Percentiles rank a stretch among this genome's conserved stretches.
Evolutionary conservation across 371 early-diverging fungal genomes (phyloP).

Genomic region (Mortierella sp.): DNA sequence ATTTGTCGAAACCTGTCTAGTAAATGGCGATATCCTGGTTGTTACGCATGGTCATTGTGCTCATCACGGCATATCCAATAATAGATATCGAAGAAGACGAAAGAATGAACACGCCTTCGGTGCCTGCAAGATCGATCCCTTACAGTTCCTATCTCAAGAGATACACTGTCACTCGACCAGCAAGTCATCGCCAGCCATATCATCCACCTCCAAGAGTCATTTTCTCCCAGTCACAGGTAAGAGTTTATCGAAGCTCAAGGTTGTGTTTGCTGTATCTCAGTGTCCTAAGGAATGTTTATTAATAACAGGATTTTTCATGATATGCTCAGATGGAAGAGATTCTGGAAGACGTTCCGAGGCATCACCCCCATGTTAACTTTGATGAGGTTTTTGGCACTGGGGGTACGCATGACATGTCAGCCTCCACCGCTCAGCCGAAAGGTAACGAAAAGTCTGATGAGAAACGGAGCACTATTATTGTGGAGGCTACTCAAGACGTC

Average conservation of each 20-base stretch:
- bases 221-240: constrained; percentile 45
- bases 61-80: too few relatives aligned
- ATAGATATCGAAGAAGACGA: constrained; percentile 19
- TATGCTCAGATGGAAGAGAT: constrained; percentile 26
- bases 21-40: not conserved
- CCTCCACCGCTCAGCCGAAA: constrained; percentile 37
- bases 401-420: constrained; percentile 6
- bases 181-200: constrained; percentile 52
- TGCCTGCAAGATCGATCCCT: constrained; percentile 70
- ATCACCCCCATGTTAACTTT: constrained; percentile 49
- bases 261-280: too few relatives aligned
- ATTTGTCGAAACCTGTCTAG: not conserved
- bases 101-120: constrained; percentile 25
- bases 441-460: constrained; percentile 37
- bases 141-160: constrained; percentile 74
- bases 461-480: constrained; percentile 61
- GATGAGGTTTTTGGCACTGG: constrained; percentile 34
- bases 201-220: constrained; percentile 61
- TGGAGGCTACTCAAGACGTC: constrained; percentile 70
- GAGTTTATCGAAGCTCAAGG: too few relatives aligned
- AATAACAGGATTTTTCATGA: too few relatives aligned
- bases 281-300: too few relatives aligned
- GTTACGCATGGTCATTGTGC: not conserved
- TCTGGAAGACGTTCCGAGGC: constrained; percentile 43
- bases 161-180: constrained; percentile 57